A percentile compares a stretch with the other conserved stretches of the same genome.
Evolutionary conservation across 2,329 filamentous ascomycete genomes (phyloP).

Genomic region (Xylariaceae sp.): DNA sequence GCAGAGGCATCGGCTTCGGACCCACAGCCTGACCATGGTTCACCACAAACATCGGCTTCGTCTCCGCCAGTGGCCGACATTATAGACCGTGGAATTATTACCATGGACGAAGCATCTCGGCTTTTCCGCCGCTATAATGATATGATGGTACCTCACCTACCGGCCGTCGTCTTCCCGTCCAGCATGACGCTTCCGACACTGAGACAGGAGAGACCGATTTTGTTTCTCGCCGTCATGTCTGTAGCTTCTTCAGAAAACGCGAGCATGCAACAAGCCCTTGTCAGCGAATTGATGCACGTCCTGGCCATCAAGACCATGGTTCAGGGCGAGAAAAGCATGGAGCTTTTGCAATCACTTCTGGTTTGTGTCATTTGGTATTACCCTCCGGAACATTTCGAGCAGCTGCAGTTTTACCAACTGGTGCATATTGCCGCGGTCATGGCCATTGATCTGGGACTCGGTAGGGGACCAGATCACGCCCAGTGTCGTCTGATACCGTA

Average conservation of each 20-base stretch:
- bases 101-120: slow-evolving; percentile 48
- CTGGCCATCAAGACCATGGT: slow-evolving; percentile 71
- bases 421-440: slow-evolving; percentile 76
- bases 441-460: slow-evolving; percentile 77
- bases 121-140: slow-evolving; percentile 56
- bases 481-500: slow-evolving; percentile 35
- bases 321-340: slow-evolving; percentile 73
- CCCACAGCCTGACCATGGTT: slow-evolving; percentile 23
- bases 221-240: slow-evolving; percentile 68
- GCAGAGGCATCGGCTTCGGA: slow-evolving; percentile 15
- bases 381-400: slow-evolving; percentile 75
- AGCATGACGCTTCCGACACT: slow-evolving; percentile 51
- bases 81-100: slow-evolving; percentile 56
- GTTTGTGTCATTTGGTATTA: slow-evolving; percentile 79
- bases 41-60: slow-evolving; percentile 9
- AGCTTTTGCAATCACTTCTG: slow-evolving; percentile 74
- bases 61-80: slow-evolving; percentile 40
- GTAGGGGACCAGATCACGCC: slow-evolving; percentile 34
- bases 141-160: slow-evolving; percentile 56
- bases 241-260: slow-evolving; percentile 56
- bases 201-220: slow-evolving; percentile 53
- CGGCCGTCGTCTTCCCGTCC: slow-evolving; percentile 55
- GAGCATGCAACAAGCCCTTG: slow-evolving; percentile 54
- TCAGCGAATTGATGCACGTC: slow-evolving; percentile 64
- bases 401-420: slow-evolving; percentile 85